Conservation (phyloP, 768 basidiomycete genomes). For the Candolleomyces efflorescens region DNA sequence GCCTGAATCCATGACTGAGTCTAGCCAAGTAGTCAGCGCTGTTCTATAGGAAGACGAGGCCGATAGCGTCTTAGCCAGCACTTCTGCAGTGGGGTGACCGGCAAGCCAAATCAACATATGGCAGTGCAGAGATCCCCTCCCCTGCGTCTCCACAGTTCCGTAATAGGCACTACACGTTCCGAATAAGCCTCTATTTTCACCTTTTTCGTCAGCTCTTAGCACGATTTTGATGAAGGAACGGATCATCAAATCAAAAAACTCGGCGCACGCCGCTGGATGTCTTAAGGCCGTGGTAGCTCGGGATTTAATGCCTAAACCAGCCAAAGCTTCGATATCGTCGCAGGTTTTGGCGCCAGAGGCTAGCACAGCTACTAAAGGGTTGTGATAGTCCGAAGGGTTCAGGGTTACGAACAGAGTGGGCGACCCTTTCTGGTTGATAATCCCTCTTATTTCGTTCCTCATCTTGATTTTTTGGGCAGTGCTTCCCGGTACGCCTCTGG, state of each 20-base stretch:
- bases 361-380: not conserved
- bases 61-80: not conserved
- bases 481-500: not conserved
- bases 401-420: not conserved
- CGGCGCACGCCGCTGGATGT: not conserved
- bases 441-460: not conserved
- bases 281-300: no score
- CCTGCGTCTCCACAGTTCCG: not conserved
- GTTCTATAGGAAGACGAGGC: not conserved
- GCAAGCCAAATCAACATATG: slow-evolving; percentile 2
- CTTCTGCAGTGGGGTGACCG: not conserved
- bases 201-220: not conserved
- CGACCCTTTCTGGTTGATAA: not conserved
- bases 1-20: not conserved
- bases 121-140: not conserved
- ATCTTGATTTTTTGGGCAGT: not conserved
- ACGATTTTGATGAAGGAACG: not conserved
- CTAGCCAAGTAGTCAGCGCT: not conserved
- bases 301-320: not conserved
- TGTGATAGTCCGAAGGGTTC: not conserved
- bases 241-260: not conserved
- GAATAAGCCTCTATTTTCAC: not conserved
- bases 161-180: not conserved
- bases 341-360: not conserved
- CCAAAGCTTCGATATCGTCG: no score